Base-by-base conservation (phyloP, 2,329 filamentous ascomycete genomes). In the Arthrobotrys entomopaga region DNA sequence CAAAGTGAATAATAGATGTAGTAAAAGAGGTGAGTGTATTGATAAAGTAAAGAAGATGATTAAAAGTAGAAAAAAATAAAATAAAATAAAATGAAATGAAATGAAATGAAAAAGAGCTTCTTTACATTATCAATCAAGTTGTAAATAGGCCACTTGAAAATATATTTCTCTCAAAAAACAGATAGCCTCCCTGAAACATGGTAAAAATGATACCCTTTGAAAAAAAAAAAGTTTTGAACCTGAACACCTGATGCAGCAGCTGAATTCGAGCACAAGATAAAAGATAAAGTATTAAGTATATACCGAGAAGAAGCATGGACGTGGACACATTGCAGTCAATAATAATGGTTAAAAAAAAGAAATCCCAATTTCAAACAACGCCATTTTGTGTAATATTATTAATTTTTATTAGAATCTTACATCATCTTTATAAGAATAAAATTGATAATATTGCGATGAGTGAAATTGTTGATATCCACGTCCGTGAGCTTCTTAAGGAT, bases 391-490 rank as follows among this genome's bases (percentile, higher is more conserved):
- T 34, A 34, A 34, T 34, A 46, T 60, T 59, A 56, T 63, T 34
- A 34, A 49, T 29, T 48, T 61, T 40, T 65, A 60, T 59, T 49
- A 49, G 43, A 64, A 71, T 58, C 61, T 52, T 42, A 71, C 48
- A 70, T 52, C 59, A 63, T 38, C 59, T 61, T 34, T 73, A 73
- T 66, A 73, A 57, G 61, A 73, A 73, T 46, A 26, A 38, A 58
- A 73, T 66, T 24, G 61, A 73, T 65, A 73, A 61, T 73, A 63
- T 42, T 58, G 69, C 69, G 56, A 73, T 63, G 69, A 73, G 26
- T 66, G 69, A 66, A 52, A 73, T 61, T 60, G 69, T 66, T 73
- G 69, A 66, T 61, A 73, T 66, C 69, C 69, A 73, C 42, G 69
- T 66, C 69, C 69, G 61, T 58, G 69, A 73, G 34, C 57, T 73